Evolutionary conservation across 371 early-diverging fungal species (phyloP).

Genomic region (Thermomucor indicae-seudaticae): DNA sequence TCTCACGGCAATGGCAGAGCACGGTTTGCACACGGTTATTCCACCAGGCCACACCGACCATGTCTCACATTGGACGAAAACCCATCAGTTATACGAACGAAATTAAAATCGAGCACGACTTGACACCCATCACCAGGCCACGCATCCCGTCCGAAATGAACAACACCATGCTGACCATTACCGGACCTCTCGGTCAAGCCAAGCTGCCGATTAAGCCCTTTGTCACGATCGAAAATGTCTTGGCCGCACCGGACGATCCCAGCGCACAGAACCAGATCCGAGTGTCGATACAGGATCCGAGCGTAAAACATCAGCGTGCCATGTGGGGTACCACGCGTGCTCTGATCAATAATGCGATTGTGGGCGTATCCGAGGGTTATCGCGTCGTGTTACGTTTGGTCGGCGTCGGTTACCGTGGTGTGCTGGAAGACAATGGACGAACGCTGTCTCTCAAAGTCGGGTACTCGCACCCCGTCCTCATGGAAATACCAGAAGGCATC

Average conservation of each 20-base stretch:
- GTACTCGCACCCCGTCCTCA: slow-evolving; percentile 79
- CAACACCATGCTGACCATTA: slow-evolving; percentile 67
- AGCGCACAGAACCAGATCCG: slow-evolving; percentile 48
- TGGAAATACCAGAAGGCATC: slow-evolving; percentile 81
- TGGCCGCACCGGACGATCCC: slow-evolving; percentile 27
- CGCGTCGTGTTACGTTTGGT: slow-evolving; percentile 79
- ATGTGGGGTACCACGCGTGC: slow-evolving; percentile 98
- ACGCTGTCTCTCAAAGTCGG: slow-evolving; percentile 82
- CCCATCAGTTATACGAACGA: slow-evolving; percentile 63
- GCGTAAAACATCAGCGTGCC: slow-evolving; percentile 67
- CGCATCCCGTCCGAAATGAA: slow-evolving; percentile 61
- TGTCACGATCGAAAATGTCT: slow-evolving; percentile 55
- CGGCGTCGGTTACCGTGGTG: slow-evolving; percentile 95
- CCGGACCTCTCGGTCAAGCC: slow-evolving; percentile 80
- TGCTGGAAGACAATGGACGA: slow-evolving; percentile 60
- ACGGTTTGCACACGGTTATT: slow-evolving; percentile 19
- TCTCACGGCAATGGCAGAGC: no score
- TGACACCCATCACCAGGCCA: slow-evolving; percentile 50
- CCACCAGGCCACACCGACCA: slow-evolving; percentile 36
- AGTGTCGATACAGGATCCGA: slow-evolving; percentile 60
- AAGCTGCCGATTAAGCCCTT: slow-evolving; percentile 77
- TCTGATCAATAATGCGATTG: slow-evolving; percentile 79
- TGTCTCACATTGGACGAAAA: slow-evolving; percentile 73
- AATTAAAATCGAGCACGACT: slow-evolving; percentile 59
- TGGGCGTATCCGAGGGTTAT: slow-evolving; percentile 91